Evolutionary conservation across 2,329 filamentous ascomycete genomes (phyloP), one percentile per base, ranked within the genome.

Genomic region (Cladophialophora yegresii): DNA sequence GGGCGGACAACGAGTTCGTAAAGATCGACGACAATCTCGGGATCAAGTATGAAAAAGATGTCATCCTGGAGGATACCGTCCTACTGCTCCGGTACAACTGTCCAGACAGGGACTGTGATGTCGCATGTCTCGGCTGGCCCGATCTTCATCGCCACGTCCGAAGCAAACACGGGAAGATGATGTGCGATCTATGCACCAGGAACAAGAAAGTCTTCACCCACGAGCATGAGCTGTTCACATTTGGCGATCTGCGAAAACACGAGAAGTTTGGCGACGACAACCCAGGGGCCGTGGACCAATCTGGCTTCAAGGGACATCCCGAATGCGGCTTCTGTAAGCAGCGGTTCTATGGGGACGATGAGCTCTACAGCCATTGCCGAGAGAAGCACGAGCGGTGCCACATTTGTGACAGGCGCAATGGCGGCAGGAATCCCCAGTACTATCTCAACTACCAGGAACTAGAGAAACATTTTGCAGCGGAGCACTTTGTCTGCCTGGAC

Each of bases 151-250:
- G 87, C 49, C 90, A 99, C 81, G 93, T 97, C 62, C 90, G 89
- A 74, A 86, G 82, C 58, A 85, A 84, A 63, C 95, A 99, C 79
- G 84, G 88, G 69, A 96, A 93, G 79, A 88, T 90, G 75, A 67
- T 63, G 56, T 67, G 90, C 77, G 92, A 96, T 76, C 82, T 96
- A 10, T 97, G 93, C 77, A 90, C 93, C 6, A 83, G 92, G 65
- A 93, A 97, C 81, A 99, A 99, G 79, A 97, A 96, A 74, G 92
- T 97, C 36, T 99, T 99, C 72, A 97, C 95, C 0, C 95, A 99
- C 78, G 95, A 99, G 77, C 95, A 99, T 75, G 91, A 96, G 68
- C 83, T 99, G 1, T 98, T 97, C 76, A 89, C 90, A 0, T 84
- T 87, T 67, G 85, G 88, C 68, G 91, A 93, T 71, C 82, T 98